Conservation (phyloP, 176 grass and related monocot species). For the Saccharum officinarum region DNA sequence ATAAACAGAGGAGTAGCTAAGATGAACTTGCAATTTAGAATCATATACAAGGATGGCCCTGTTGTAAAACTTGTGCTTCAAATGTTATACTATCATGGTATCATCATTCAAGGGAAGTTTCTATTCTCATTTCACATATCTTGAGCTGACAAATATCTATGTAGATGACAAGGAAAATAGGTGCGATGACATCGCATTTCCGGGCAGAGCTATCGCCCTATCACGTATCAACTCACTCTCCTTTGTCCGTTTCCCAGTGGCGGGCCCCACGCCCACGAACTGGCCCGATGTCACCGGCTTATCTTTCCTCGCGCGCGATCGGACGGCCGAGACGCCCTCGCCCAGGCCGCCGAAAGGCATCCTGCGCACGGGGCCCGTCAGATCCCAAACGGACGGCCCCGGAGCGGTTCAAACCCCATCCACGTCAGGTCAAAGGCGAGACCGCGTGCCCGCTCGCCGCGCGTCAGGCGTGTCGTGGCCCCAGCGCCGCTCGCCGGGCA, state of each 20-base stretch:
- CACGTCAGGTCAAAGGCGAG: conserved; percentile 49
- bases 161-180: no score
- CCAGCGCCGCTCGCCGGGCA: not conserved
- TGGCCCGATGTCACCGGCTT: conserved; percentile 8
- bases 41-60: no score
- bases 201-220: not conserved
- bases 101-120: no score
- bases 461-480: conserved; percentile 40
- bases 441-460: conserved; percentile 29
- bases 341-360: not conserved
- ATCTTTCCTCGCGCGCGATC: not conserved
- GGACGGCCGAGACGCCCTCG: not conserved
- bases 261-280: not conserved
- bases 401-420: not conserved
- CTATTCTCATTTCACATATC: no score
- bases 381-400: conserved; percentile 7
- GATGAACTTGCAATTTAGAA: no score
- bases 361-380: not conserved
- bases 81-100: no score
- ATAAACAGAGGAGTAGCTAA: no score
- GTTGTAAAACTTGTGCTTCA: no score
- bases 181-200: no score
- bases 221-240: conserved; percentile 15
- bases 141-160: no score
- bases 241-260: conserved; percentile 27